Conservation (phyloP, 2,329 filamentous ascomycete species). For the Aspergillus novofumigatus region DNA sequence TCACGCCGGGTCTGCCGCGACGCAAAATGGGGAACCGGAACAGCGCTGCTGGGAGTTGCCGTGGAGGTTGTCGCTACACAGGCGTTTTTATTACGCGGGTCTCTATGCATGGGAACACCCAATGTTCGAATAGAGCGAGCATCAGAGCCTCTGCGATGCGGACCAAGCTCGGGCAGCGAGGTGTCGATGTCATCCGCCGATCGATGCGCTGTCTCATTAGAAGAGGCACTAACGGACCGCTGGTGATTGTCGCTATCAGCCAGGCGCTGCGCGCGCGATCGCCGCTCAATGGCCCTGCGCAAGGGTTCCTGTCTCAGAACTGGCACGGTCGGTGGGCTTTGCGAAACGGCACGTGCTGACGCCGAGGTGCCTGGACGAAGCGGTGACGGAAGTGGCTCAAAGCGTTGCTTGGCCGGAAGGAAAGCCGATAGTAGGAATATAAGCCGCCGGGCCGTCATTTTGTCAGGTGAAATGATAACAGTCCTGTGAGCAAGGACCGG, state of each 20-base stretch:
- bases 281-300: conserved; percentile 51
- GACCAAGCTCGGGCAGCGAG: conserved; percentile 18
- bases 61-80: conserved; percentile 51
- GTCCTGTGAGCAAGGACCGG: conserved; percentile 50
- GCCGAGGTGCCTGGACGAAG: conserved; percentile 39
- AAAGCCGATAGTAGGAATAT: conserved; percentile 58
- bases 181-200: conserved; percentile 32
- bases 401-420: conserved; percentile 46
- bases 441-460: conserved; percentile 55
- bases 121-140: conserved; percentile 41
- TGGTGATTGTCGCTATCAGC: conserved; percentile 32
- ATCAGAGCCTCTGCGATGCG: conserved; percentile 39
- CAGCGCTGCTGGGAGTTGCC: conserved; percentile 47
- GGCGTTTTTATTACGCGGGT: conserved; percentile 42
- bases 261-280: conserved; percentile 45
- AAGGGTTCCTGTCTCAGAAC: conserved; percentile 51
- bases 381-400: conserved; percentile 36
- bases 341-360: conserved; percentile 48
- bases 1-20: conserved; percentile 33
- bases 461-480: conserved; percentile 54
- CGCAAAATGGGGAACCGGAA: conserved; percentile 52
- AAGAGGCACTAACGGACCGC: conserved; percentile 44
- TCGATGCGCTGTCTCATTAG: conserved; percentile 37
- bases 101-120: conserved; percentile 45
- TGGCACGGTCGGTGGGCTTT: conserved; percentile 50